phyloP scores from a whole-genome alignment of 1,284 basidiomycete species.

The Abortiporus biennis region DNA sequence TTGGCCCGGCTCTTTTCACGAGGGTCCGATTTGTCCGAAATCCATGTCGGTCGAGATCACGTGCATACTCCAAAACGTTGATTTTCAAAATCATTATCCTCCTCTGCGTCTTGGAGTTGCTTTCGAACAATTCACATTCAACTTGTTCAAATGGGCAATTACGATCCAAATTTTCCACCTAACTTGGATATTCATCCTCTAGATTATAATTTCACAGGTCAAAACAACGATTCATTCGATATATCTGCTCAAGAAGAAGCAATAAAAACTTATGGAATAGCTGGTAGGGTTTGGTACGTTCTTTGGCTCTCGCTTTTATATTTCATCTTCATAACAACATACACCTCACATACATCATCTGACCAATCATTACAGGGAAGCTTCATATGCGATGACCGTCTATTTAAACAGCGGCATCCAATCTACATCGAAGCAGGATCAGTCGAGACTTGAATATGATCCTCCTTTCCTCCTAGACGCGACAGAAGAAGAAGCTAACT shows the following conservation, averaged over 20 bases:
- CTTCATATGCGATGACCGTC: conserved; percentile 52
- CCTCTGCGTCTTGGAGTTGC: too few species aligned
- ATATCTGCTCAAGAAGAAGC: conserved; percentile 47
- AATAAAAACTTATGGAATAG: conserved; percentile 67
- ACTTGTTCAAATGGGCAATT: too few species aligned
- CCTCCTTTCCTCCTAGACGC: conserved; percentile 38
- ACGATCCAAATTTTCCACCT: conserved; percentile 31
- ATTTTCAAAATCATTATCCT: too few species aligned
- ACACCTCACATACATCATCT: conserved; percentile 3
- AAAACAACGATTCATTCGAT: conserved; percentile 28
- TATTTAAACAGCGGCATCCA: too few species aligned
- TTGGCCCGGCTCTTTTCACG: too few species aligned
- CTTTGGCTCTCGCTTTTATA: conserved; percentile 7
- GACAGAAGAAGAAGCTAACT: too few species aligned
- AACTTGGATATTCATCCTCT: conserved; percentile 23
- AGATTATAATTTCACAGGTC: background rate
- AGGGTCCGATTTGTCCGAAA: too few species aligned
- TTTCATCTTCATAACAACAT: background rate
- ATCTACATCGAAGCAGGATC: conserved; percentile 20
- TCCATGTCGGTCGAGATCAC: too few species aligned
- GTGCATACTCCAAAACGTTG: too few species aligned
- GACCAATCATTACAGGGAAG: conserved; percentile 50
- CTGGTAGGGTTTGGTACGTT: conserved; percentile 66
- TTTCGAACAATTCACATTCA: too few species aligned
- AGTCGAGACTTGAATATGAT: conserved; percentile 42